These are phyloP conservation scores for Syzygium syzygioides DNA, from an alignment of 441 rosid species.

Conservation along the genomic window DNA sequence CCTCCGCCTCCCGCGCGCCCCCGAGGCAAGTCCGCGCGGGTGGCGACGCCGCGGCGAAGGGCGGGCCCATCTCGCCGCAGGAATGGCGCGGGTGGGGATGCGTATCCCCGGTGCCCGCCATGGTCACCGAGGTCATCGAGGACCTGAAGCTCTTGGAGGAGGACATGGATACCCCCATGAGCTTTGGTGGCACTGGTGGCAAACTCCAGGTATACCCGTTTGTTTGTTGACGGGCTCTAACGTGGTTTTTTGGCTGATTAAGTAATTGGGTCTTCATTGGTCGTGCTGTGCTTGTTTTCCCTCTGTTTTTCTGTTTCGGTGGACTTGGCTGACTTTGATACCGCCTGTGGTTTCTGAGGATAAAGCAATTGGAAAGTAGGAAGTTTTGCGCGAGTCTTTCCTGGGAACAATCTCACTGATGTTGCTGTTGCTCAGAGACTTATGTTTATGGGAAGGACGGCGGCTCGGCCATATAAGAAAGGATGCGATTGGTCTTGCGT, in stretches of 20 bases:
- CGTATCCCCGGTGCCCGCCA: conserved; percentile 53
- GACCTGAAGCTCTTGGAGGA: conserved; percentile 69
- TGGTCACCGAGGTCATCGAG: conserved; percentile 51
- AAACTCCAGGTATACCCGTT: conserved; percentile 49
- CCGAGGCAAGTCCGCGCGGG: conserved; percentile 12
- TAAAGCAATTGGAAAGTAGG: neutral
- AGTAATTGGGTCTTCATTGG: neutral
- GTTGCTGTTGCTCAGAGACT: neutral
- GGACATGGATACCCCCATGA: conserved; percentile 45
- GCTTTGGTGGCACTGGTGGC: conserved; percentile 77
- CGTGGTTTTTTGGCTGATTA: neutral
- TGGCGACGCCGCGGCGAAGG: conserved; percentile 8
- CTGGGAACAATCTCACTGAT: neutral
- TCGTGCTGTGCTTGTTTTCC: neutral
- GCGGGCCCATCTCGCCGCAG: conserved; percentile 35
- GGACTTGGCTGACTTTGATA: neutral
- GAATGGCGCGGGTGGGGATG: conserved; percentile 87
- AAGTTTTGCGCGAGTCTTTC: neutral
- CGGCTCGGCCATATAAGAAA: neutral
- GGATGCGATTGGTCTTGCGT: neutral
- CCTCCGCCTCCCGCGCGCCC: conserved; percentile 27
- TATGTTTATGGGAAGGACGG: neutral
- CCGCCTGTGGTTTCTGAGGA: neutral
- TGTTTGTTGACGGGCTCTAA: neutral
- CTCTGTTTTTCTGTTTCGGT: neutral